Percentiles rank a stretch among this genome's conserved stretches.
These are phyloP conservation scores for Euclidium syriacum DNA, from an alignment of 345 rosid genomes.

Conservation along the genomic window DNA sequence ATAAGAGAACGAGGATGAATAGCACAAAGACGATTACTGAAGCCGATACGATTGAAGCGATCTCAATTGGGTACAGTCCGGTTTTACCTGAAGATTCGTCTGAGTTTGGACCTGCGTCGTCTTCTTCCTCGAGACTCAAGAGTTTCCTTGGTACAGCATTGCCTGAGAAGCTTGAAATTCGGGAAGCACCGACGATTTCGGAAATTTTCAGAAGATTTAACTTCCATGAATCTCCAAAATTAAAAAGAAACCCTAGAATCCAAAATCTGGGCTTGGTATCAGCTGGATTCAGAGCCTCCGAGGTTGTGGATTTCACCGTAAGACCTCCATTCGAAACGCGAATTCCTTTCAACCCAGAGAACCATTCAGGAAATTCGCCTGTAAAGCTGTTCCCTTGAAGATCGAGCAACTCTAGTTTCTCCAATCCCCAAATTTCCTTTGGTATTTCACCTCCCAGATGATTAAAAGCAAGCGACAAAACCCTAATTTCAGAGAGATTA, in stretches of 20 bases:
- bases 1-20: constrained; percentile 38
- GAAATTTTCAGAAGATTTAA: constrained; percentile 17
- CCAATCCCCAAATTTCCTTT: constrained; percentile 35
- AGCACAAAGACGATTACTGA: constrained; percentile 57
- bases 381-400: constrained; percentile 39
- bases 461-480: constrained; percentile 46
- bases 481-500: constrained; percentile 36
- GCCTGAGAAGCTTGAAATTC: background rate
- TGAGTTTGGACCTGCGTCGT: background rate
- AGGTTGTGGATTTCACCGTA: constrained; percentile 26
- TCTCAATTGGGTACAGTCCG: constrained; percentile 45
- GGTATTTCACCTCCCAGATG: constrained; percentile 42
- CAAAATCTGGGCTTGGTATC: constrained; percentile 31
- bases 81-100: background rate
- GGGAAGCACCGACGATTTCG: background rate
- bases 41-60: constrained; percentile 58
- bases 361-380: constrained; percentile 24
- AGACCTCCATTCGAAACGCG: constrained; percentile 38
- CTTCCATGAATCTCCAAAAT: constrained; percentile 26
- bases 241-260: constrained; percentile 26
- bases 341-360: constrained; percentile 26
- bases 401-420: constrained; percentile 40
- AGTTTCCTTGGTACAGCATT: constrained; percentile 33
- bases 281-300: constrained; percentile 32
- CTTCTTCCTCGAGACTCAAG: constrained; percentile 7